These are phyloP conservation scores for Tremellales sp. DNA, from an alignment of 1,284 basidiomycete genomes.

Conservation along the genomic window DNA sequence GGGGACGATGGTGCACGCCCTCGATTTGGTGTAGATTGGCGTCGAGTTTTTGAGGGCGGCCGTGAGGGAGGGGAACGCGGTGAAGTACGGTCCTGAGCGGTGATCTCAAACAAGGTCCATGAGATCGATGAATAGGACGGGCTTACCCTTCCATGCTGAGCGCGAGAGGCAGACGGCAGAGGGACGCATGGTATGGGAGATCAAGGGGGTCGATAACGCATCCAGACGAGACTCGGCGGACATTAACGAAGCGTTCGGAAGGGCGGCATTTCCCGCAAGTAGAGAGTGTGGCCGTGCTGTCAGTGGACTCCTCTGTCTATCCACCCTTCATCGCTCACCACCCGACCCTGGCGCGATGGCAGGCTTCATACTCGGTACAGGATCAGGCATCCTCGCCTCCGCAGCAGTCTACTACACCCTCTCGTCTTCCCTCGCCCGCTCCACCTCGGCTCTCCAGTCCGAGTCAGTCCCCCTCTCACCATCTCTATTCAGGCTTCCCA, in stretches of 20 bases:
- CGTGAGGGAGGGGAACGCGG: slow-evolving; percentile 84
- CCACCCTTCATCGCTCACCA: not conserved
- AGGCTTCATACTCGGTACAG: slow-evolving; percentile 42
- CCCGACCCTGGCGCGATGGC: no score
- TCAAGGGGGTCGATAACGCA: not conserved
- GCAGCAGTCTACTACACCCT: slow-evolving; percentile 47
- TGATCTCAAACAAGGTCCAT: slow-evolving; percentile 1
- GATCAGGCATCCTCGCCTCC: slow-evolving; percentile 38
- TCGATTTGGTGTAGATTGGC: slow-evolving; percentile 82
- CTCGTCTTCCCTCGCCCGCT: slow-evolving; percentile 26
- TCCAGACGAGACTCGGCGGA: not conserved
- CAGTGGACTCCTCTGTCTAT: not conserved
- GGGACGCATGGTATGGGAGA: slow-evolving; percentile 17
- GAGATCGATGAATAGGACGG: not conserved
- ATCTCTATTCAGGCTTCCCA: not conserved
- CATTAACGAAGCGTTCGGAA: not conserved
- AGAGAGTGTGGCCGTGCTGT: not conserved
- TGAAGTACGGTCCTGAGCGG: slow-evolving; percentile 83
- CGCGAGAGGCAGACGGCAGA: slow-evolving; percentile 30
- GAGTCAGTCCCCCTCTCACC: slow-evolving; percentile 30
- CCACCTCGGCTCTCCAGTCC: slow-evolving; percentile 23
- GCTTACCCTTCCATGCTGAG: slow-evolving; percentile 52
- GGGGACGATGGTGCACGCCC: slow-evolving; percentile 89
- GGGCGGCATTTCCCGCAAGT: not conserved
- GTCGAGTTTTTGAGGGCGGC: slow-evolving; percentile 78